These are phyloP conservation scores for Primulina huaijiensis DNA, from an alignment of 257 asterid genomes.

Conservation along the genomic window DNA sequence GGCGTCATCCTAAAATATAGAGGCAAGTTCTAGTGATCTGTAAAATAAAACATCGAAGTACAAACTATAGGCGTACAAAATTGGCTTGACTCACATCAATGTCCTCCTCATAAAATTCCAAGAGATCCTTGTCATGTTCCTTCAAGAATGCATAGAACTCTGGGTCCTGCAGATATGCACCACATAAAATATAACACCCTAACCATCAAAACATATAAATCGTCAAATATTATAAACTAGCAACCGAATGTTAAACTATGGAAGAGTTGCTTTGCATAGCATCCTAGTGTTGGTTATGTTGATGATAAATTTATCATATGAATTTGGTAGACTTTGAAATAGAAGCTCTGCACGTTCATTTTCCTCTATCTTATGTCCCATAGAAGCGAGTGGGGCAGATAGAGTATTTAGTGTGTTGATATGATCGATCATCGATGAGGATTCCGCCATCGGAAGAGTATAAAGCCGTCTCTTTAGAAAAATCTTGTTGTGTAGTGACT, in stretches of 20 bases:
- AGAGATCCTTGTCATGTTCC: slow-evolving; percentile 78
- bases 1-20: slow-evolving; percentile 39
- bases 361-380: too few species aligned
- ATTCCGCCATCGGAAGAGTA: too few species aligned
- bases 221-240: background rate
- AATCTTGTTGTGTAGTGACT: too few species aligned
- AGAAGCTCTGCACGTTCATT: too few species aligned
- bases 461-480: too few species aligned
- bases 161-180: slow-evolving; percentile 58
- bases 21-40: slow-evolving; percentile 20
- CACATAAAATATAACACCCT: background rate
- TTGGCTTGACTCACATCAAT: slow-evolving; percentile 51
- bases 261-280: background rate
- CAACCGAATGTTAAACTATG: background rate
- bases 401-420: too few species aligned
- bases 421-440: too few species aligned
- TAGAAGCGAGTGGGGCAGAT: too few species aligned
- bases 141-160: slow-evolving; percentile 84
- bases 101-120: slow-evolving; percentile 71
- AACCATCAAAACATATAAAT: slow-evolving; percentile 14
- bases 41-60: slow-evolving; percentile 8
- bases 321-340: too few species aligned
- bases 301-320: too few species aligned
- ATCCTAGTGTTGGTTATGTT: too few species aligned
- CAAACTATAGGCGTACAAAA: slow-evolving; percentile 5